A percentile compares a stretch with the other conserved stretches of the same genome.
phyloP scores from a whole-genome alignment of 208 protist species.

The Trypanosoma avium region DNA sequence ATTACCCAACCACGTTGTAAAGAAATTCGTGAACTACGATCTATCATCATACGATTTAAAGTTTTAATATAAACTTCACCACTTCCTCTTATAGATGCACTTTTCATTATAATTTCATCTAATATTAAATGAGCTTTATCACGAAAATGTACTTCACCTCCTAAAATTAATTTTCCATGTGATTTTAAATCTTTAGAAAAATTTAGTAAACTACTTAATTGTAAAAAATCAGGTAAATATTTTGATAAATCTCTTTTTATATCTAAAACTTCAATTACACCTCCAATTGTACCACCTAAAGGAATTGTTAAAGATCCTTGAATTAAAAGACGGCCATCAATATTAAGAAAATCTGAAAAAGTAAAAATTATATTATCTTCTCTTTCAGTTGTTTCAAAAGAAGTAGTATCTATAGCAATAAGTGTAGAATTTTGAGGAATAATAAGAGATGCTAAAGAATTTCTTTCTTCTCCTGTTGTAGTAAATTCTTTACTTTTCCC shows the following conservation, averaged over 20 bases:
- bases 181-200: no score
- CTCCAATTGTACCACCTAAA: constrained; percentile 40
- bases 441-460: constrained; percentile 9
- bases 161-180: constrained; percentile 37
- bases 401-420: not conserved
- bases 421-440: constrained; percentile 13
- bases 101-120: constrained; percentile 40
- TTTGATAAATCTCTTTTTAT: constrained; percentile 29
- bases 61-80: not conserved
- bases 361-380: constrained; percentile 33
- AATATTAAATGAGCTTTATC: constrained; percentile 27
- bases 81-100: constrained; percentile 15
- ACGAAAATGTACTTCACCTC: constrained; percentile 42
- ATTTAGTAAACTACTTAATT: no score
- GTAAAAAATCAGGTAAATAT: constrained; percentile 18
- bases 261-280: constrained; percentile 32
- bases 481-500: constrained; percentile 27
- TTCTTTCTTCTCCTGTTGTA: not conserved
- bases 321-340: constrained; percentile 50
- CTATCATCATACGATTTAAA: not conserved
- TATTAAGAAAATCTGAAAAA: constrained; percentile 38
- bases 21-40: constrained; percentile 4
- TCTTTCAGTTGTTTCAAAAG: not conserved
- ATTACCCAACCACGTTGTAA: not conserved
- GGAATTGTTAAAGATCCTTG: constrained; percentile 47